Evolutionary conservation across 139 green algal species (phyloP), one percentile per base, ranked within the genome.

Genomic region (Deuterostichococcus epilithicus): DNA sequence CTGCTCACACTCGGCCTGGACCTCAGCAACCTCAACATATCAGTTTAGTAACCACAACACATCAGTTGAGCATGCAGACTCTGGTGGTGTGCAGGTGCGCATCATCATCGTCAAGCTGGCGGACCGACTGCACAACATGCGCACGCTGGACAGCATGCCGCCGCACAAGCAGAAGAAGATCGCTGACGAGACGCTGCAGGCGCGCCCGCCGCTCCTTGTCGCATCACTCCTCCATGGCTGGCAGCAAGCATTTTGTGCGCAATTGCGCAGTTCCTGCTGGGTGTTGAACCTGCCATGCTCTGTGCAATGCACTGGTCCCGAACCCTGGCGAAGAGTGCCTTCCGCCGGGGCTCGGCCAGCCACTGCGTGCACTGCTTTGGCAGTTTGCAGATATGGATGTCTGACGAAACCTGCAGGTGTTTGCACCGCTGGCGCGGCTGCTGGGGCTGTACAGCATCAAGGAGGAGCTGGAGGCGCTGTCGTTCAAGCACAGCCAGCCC

Each of bases 91-190:
- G 58, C 79, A 83, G 79, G 75, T 90, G 38, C 82, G 93, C 28
- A 94, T 97, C 80, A 95, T 97, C 34, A 87, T 97, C 47, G 93
- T 97, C 5, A 97, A 97, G 83, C 91, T 97, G 65, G 93, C 93
- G 0, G 93, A 97, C 86, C 75, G 93, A 18, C 82, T 97, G 83
- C 93, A 97, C 86, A 97, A 97, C 87, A 97, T 97, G 93, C 86
- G 93, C 65, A 97, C 93, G n/a, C 89, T 97, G 76, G 82, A 72
- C 28, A 79, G 79, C 77, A 95, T 97, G 91, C 85, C 82, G n/a
- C 84, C 84, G 0, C 68, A 88, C 47, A 97, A 97, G 84, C 90
- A 94, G 85, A 78, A 85, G 58, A 85, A 86, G 35, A 96, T 95
- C 69, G 88, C 90, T 30, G 38, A 81, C 20, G 92, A 96, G 77